Evolutionary conservation across 768 basidiomycete species (phyloP).

Genomic region (Xerocomellus dryophilus): DNA sequence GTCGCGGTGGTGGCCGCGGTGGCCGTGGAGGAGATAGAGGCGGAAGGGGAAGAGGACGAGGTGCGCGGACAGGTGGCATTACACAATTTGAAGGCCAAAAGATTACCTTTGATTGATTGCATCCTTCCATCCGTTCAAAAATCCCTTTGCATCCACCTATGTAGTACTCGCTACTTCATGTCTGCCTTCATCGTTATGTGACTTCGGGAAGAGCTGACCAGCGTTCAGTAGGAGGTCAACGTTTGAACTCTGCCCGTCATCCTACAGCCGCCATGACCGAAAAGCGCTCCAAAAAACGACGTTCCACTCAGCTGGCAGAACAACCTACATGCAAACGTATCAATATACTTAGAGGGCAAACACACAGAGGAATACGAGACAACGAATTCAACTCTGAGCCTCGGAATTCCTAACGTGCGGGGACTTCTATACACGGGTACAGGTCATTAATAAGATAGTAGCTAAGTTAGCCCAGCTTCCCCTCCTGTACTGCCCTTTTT

Average conservation of each 20-base stretch:
- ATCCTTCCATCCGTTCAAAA: neutral
- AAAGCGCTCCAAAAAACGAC: no score
- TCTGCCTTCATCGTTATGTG: no score
- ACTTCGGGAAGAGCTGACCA: no score
- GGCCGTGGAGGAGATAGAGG: constrained; percentile 40
- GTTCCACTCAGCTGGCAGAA: no score
- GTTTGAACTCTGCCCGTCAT: no score
- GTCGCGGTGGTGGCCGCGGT: constrained; percentile 41
- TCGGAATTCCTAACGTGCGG: no score
- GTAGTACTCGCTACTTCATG: neutral
- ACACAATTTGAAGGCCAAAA: constrained; percentile 51
- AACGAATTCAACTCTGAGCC: no score
- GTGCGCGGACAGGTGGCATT: constrained; percentile 53
- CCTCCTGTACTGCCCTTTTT: constrained; percentile 56
- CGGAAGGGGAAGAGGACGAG: constrained; percentile 37
- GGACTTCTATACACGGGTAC: neutral
- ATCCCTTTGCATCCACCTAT: neutral
- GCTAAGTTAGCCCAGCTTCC: constrained; percentile 9
- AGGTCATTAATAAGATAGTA: neutral
- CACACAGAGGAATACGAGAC: no score
- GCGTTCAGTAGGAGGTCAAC: no score
- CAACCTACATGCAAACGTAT: no score
- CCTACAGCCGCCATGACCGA: no score
- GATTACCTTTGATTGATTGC: constrained; percentile 40
- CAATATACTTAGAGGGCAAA: no score